Conservation (phyloP, 2,329 filamentous ascomycete species). For the Emergomyces orientalis region DNA sequence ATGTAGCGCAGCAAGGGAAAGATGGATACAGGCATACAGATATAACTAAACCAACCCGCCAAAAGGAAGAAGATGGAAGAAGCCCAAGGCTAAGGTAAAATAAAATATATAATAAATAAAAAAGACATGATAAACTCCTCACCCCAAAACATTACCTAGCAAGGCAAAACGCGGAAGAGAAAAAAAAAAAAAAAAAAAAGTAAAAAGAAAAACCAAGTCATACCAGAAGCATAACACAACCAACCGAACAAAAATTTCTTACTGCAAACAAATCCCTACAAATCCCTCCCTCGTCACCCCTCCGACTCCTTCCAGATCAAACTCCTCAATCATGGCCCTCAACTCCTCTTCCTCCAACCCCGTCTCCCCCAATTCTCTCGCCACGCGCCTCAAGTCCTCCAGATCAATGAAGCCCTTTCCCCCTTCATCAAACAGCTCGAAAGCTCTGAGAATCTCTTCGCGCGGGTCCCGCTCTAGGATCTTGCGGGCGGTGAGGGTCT, state of each 20-base stretch:
- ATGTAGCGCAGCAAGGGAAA: not conserved
- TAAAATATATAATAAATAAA: not conserved
- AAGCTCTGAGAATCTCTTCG: constrained; percentile 85
- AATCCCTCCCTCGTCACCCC: constrained; percentile 58
- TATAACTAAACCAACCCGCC: not conserved
- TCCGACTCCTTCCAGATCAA: constrained; percentile 88
- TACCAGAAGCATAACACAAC: no score
- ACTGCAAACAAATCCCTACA: constrained; percentile 55
- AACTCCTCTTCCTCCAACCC: constrained; percentile 88
- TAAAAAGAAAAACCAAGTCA: not conserved
- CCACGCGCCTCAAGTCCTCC: constrained; percentile 77
- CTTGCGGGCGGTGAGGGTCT: constrained; percentile 66
- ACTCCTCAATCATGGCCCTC: constrained; percentile 93
- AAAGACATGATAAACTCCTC: not conserved
- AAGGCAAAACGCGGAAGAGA: not conserved
- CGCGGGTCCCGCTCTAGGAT: constrained; percentile 75
- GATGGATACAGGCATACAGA: not conserved
- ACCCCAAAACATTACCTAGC: not conserved
- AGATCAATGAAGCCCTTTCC: constrained; percentile 85
- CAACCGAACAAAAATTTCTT: no score
- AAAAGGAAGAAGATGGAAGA: no score
- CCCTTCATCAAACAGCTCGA: constrained; percentile 86
- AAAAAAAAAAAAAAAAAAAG: not conserved
- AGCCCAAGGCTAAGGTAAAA: not conserved
- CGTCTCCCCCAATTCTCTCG: constrained; percentile 76